Percentiles rank a stretch among this genome's conserved stretches.
Conservation (phyloP, 78 protist species). For the Salpingoeca rosetta region DNA sequence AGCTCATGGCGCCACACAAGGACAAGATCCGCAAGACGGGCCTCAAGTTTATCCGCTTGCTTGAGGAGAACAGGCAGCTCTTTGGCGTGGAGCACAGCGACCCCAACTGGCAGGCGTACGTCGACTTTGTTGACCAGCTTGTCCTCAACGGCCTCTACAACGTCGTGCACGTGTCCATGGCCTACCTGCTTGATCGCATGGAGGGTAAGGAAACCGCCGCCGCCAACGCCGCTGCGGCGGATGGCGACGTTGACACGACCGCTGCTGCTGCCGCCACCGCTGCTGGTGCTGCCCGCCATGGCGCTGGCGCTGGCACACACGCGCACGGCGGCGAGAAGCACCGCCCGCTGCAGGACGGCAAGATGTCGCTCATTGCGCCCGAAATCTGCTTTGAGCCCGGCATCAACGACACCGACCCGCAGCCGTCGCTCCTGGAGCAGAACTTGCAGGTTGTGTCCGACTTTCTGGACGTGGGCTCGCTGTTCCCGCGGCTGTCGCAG, state of each 20-base stretch:
- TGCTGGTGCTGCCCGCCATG: neutral
- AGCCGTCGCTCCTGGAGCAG: neutral
- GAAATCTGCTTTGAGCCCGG: neutral
- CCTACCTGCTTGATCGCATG: slow-evolving; percentile 25
- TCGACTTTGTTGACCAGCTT: slow-evolving; percentile 37
- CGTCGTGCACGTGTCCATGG: slow-evolving; percentile 16
- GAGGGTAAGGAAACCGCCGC: slow-evolving; percentile 13
- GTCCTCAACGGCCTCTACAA: slow-evolving; percentile 13
- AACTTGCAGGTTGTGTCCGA: neutral
- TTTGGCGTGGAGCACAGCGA: neutral
- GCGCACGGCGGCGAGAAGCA: slow-evolving; percentile 8
- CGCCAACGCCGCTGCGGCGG: too few species aligned
- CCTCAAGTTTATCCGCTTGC: slow-evolving; percentile 25
- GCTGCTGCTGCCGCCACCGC: slow-evolving; percentile 11
- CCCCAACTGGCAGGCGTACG: slow-evolving; percentile 47
- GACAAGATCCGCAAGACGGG: slow-evolving; percentile 17
- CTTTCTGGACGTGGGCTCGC: neutral
- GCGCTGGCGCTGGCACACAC: too few species aligned
- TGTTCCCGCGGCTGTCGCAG: neutral
- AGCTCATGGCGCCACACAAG: neutral
- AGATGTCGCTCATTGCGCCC: neutral
- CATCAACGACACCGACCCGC: neutral
- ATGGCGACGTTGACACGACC: slow-evolving; percentile 10
- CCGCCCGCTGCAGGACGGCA: neutral
- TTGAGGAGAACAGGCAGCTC: neutral